Conservation (phyloP, 208 protist genomes). For the Endotrypanum monterogeii region DNA sequence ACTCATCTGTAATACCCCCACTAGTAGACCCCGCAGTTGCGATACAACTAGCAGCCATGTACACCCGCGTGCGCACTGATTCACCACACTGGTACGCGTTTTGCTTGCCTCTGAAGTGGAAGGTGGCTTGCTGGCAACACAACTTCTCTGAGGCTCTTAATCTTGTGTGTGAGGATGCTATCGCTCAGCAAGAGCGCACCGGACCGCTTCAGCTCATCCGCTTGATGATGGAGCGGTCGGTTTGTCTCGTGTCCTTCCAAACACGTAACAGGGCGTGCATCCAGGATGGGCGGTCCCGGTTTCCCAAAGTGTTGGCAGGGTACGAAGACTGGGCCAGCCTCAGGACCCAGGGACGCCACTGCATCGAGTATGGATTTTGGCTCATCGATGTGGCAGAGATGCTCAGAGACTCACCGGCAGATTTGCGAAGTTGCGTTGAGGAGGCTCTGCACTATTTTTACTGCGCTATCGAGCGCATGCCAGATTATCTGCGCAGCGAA, state of each 20-base stretch:
- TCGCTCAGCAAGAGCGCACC: constrained; percentile 30
- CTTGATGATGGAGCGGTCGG: constrained; percentile 45
- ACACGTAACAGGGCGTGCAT: constrained; percentile 44
- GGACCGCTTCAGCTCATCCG: constrained; percentile 42
- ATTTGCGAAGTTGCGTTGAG: constrained; percentile 58
- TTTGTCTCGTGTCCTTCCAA: constrained; percentile 59
- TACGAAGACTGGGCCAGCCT: constrained; percentile 55
- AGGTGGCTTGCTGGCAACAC: constrained; percentile 67
- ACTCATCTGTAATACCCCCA: constrained; percentile 55
- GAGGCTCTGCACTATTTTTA: constrained; percentile 67
- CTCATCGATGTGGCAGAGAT: constrained; percentile 56
- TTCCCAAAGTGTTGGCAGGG: constrained; percentile 38
- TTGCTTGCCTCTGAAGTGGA: constrained; percentile 69
- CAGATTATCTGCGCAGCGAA: constrained; percentile 71
- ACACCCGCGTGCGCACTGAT: constrained; percentile 47
- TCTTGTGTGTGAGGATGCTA: constrained; percentile 44
- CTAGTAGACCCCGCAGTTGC: constrained; percentile 54
- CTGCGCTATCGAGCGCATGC: constrained; percentile 64
- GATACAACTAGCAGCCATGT: constrained; percentile 44
- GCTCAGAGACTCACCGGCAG: constrained; percentile 26
- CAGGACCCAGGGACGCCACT: constrained; percentile 65
- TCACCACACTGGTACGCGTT: constrained; percentile 74
- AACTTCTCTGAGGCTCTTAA: constrained; percentile 50
- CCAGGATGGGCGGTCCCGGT: constrained; percentile 45
- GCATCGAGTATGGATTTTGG: constrained; percentile 78